A percentile compares a stretch with the other conserved stretches of the same genome.
phyloP scores from a whole-genome alignment of 345 rosid species.

The Eucalyptus cladocalyx region DNA sequence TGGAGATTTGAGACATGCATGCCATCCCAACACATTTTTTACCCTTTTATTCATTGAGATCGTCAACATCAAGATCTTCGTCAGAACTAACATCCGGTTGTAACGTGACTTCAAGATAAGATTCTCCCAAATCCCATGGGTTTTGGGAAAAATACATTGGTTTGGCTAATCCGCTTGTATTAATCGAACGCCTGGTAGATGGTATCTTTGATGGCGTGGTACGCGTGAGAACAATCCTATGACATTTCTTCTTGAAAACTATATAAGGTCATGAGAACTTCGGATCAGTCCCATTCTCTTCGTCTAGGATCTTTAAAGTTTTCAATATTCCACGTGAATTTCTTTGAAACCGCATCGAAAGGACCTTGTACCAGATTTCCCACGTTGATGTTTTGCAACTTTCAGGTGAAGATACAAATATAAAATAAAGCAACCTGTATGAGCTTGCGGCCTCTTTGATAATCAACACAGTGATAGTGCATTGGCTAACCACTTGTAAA shows the following conservation, averaged over 20 bases:
- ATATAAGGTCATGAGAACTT: too few relatives aligned
- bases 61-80: background rate
- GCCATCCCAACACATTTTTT: background rate
- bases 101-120: background rate
- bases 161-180: accelerated
- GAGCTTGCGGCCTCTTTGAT: background rate
- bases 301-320: accelerated
- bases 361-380: too few relatives aligned
- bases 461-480: background rate
- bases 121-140: accelerated
- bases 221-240: too few relatives aligned
- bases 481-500: background rate
- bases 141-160: background rate
- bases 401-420: too few relatives aligned
- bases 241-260: too few relatives aligned
- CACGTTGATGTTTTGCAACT: too few relatives aligned
- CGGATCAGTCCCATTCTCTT: too few relatives aligned
- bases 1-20: background rate
- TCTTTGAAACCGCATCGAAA: too few relatives aligned
- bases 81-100: background rate
- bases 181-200: too few relatives aligned
- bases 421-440: too few relatives aligned
- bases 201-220: too few relatives aligned
- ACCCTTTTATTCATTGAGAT: background rate
- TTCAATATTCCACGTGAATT: too few relatives aligned